Base-by-base conservation (phyloP, 129 eudicot genomes). In the Daucus carota region DNA sequence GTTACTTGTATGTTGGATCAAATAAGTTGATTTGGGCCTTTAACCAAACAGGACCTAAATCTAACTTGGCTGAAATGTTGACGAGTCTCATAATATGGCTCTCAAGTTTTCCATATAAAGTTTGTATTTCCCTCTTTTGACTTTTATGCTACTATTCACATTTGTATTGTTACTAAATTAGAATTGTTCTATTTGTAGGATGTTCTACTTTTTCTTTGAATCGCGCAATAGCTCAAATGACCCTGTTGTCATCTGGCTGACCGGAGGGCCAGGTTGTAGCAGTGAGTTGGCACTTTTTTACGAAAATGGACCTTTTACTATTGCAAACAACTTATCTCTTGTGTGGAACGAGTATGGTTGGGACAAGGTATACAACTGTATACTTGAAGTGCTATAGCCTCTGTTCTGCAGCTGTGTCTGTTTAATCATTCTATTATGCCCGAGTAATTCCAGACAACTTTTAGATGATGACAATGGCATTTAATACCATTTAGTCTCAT, bases 261-360 rank as follows among this genome's bases (percentile, higher is more conserved):
- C 94, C 75, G 98, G 98, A 79, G 98, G 98, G 14, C 98, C 98
- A 74, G 98, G 98, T 26, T 92, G 98, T 80, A 92, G 98, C 80
- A 92, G 98, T 76, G 98, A 92, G 89, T 81, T 92, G 83, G 96
- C 98, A 44, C 85, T 92, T 38, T 92, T 92, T 78, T 92, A 88
- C 69, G 98, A 92, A 84, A 92, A 92, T 59, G 98, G 98, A 32
- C 98, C 98, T 75, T 92, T 88, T 70, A 86, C 68, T 11, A 90
- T 92, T 75, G 85, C 89, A 12, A 84, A 90, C 62, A 88, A 92
- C 73, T 83, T 92, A 72, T 88, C 98, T 57, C 98, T 92, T 75
- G 86, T 79, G 13, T 83, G 89, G 94, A 92, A 90, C 71, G 90
- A 92, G 84, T 90, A 90, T 65, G 98, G 98, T 14, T 92, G 98